These are phyloP conservation scores for Verticillium longisporum DNA, from an alignment of 2,329 filamentous ascomycete species.

Conservation along the genomic window DNA sequence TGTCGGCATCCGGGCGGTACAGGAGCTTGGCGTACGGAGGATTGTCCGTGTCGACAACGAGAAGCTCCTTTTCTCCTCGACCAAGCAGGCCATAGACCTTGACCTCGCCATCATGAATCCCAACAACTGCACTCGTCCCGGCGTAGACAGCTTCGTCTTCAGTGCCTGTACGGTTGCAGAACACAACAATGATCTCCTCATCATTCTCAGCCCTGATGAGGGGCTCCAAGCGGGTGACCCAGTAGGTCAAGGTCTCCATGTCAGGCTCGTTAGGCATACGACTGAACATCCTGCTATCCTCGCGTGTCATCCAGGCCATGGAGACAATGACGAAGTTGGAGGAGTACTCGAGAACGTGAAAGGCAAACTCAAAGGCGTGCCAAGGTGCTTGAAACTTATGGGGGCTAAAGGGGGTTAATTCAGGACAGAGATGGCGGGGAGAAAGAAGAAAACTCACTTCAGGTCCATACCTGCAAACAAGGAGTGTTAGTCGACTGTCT, in stretches of 20 bases:
- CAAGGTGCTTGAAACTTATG: constrained; percentile 32
- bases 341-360: constrained; percentile 46
- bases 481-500: not conserved
- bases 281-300: constrained; percentile 37
- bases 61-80: constrained; percentile 59
- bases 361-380: constrained; percentile 36
- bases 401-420: constrained; percentile 14
- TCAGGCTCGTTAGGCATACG: constrained; percentile 53
- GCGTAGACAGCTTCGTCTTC: constrained; percentile 64
- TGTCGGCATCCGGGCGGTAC: not conserved
- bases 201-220: constrained; percentile 42
- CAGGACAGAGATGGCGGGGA: not conserved
- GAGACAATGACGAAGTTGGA: constrained; percentile 61
- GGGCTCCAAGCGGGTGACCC: constrained; percentile 65
- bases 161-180: constrained; percentile 63
- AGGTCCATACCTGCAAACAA: constrained; percentile 41
- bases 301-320: constrained; percentile 72
- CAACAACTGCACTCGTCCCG: constrained; percentile 66
- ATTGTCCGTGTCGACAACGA: constrained; percentile 58
- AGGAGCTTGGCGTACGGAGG: constrained; percentile 36
- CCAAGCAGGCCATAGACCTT: constrained; percentile 64
- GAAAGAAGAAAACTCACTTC: constrained; percentile 36
- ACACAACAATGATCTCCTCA: constrained; percentile 60
- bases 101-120: constrained; percentile 58
- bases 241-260: constrained; percentile 68